These are phyloP conservation scores for Paramecium biaurelia DNA, from an alignment of 73 alveolate genomes.

Conservation along the genomic window DNA sequence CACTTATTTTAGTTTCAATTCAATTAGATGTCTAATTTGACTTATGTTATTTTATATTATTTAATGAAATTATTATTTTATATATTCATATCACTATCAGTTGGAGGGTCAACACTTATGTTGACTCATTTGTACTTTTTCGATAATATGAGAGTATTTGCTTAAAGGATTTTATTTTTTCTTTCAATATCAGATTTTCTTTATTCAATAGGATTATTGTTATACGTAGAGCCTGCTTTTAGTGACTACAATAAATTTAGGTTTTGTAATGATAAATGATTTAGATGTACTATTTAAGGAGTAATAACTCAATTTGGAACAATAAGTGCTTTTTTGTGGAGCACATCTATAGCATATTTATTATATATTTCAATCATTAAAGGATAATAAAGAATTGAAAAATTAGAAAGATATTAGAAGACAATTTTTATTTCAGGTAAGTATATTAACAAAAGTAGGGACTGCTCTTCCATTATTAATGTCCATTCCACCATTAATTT, in stretches of 20 bases:
- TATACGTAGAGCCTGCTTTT: not conserved
- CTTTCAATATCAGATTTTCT: slow-evolving; percentile 5
- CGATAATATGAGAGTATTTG: not conserved
- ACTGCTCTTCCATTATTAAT: not conserved
- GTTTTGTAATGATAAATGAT: not conserved
- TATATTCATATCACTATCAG: slow-evolving; percentile 16
- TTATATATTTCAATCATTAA: not conserved
- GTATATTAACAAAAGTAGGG: not conserved
- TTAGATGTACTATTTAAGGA: slow-evolving; percentile 21
- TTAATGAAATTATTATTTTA: not conserved
- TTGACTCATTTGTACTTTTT: not conserved
- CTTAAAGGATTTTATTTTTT: not conserved
- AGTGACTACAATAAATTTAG: not conserved
- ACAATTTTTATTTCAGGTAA: not conserved
- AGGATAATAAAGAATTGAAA: not conserved
- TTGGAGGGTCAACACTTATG: slow-evolving; percentile 33
- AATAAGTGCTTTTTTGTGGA: slow-evolving; percentile 40
- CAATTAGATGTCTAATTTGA: not conserved
- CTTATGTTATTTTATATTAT: not conserved
- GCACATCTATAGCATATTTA: not conserved
- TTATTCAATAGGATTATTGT: not conserved
- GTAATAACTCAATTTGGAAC: not conserved
- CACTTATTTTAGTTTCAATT: not conserved
- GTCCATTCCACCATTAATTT: not conserved
- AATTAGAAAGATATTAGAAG: not conserved